Percentiles rank a stretch among this genome's conserved stretches.
phyloP scores from a whole-genome alignment of 345 rosid genomes.

The Aquilaria sinensis region DNA sequence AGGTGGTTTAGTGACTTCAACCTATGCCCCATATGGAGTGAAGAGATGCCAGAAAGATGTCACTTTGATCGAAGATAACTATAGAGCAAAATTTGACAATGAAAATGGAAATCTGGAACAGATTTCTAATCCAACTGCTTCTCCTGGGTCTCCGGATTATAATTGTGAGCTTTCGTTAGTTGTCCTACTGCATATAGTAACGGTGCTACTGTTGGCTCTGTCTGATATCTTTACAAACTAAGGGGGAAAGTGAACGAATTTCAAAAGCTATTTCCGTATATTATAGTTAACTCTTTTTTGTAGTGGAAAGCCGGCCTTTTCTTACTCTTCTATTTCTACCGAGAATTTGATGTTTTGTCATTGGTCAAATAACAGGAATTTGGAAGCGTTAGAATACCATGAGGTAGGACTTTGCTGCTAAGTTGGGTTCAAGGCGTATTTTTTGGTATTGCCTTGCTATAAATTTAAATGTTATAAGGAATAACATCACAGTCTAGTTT shows the following conservation, averaged over 20 bases:
- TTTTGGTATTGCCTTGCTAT: no score
- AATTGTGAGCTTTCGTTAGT: constrained; percentile 18
- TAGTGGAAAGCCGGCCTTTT: no score
- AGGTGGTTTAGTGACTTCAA: constrained; percentile 25
- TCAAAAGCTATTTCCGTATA: no score
- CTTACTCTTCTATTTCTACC: not conserved
- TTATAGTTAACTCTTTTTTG: no score
- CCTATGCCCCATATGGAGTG: constrained; percentile 54
- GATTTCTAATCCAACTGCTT: constrained; percentile 21
- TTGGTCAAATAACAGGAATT: no score
- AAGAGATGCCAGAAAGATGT: constrained; percentile 48
- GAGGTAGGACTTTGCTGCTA: no score
- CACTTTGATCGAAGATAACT: constrained; percentile 24
- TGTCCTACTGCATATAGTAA: constrained; percentile 10
- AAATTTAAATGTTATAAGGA: no score
- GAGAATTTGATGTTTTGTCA: no score
- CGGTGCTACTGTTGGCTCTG: constrained; percentile 17
- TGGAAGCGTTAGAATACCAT: no score
- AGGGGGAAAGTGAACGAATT: no score
- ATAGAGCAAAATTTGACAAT: constrained; percentile 27
- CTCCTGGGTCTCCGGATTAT: constrained; percentile 36
- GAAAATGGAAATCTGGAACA: constrained; percentile 14
- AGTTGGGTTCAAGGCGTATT: no score
- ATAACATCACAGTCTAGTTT: no score
- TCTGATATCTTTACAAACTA: not conserved